Evolutionary conservation across 805 yeast genomes (phyloP), one percentile per base, ranked within the genome.

Genomic region (Sugiyamaella marilandica): DNA sequence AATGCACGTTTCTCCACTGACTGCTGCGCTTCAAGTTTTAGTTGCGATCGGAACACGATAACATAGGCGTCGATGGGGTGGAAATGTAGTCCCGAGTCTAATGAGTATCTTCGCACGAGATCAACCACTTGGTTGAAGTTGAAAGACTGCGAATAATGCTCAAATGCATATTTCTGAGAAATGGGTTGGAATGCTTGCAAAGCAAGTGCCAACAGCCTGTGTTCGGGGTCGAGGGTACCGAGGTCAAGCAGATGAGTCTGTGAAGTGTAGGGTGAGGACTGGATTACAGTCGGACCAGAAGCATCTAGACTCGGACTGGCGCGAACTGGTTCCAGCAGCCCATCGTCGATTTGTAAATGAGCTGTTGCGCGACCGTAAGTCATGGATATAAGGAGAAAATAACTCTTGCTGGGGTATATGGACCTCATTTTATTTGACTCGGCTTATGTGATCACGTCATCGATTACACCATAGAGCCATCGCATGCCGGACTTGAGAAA

Each of bases 1-100:
- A 56, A 49, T 37, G 58, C 55, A 35, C 74, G 60, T 34, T 65
- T 63, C 16, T 63, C 65, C 0, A 59, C 50, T 10, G 67, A 60
- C 2, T 39, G 52, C 47, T 59, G 64, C 10, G 68, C 64, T 21
- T 70, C 70, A 1, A 54, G 58, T 45, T 60, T 57, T 9, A 72
- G 56, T 33, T 58, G 62, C 2, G 73, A 70, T 24, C 73, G 49
- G 51, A 72, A 72, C 13, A 68, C 75, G 9, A 72, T 68, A 13
- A 71, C 61, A 51, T 70, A 71, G 5, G 62, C 60, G 2, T 34
- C 26, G 13, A 65, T 55, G 37, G 61, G 58, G 10, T 44, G 50
- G 41, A 53, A 53, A 2, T 37, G 45, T 5, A 35, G 32, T 11
- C 48, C 49, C 1, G 39, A 16, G 33, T 49, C 43, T 5, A 4